Base-by-base conservation (phyloP, 2,329 filamentous ascomycete genomes). In the Aspergillaceae sp. region DNA sequence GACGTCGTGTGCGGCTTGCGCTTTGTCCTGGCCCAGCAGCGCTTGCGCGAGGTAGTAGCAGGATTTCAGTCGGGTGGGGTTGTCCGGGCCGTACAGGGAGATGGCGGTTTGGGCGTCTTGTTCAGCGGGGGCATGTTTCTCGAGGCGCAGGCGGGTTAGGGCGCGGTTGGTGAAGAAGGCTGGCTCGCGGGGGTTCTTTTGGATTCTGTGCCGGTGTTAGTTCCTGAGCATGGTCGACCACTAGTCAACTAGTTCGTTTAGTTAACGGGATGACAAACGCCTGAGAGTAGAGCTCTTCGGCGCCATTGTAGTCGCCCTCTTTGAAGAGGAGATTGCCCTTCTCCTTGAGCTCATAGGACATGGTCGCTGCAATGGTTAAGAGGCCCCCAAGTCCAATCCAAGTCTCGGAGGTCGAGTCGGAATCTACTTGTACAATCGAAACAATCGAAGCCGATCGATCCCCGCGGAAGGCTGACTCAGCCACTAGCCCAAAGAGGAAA, bases 81-180 rank as follows among this genome's bases (percentile, higher is more conserved):
- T 65, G 51, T 72, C 68, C 7, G 56, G 48, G 4, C 64, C 67
- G 56, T 79, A 72, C 4, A 94, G 74, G 48, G 80, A 75, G 42
- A 96, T 82, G 52, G 86, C 88, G 43, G 80, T 74, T 44, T 83
- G 68, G 61, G 89, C 91, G 67, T 96, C 90, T 49, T 80, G 73
- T 52, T 92, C 83, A 42, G 84, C 88, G 7, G 76, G 81, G 29
- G 86, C 77, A 79, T 84, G 94, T 56, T 80, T 74, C 49, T 76
- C 70, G 26, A 94, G 77, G 67, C 85, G 86, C 48, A 92, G 74
- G 36, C 89, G 80, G 3, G 85, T 82, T 69, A 95, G 85, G 43
- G 89, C 87, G 45, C 90, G 86, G 69, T 96, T 97, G 35, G 88
- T 91, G 69, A 89, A 96, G 43, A 95, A 77, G 29, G 84, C 74